Base-by-base conservation (phyloP, 164 flowering plant species). In the Platanus orientalis region DNA sequence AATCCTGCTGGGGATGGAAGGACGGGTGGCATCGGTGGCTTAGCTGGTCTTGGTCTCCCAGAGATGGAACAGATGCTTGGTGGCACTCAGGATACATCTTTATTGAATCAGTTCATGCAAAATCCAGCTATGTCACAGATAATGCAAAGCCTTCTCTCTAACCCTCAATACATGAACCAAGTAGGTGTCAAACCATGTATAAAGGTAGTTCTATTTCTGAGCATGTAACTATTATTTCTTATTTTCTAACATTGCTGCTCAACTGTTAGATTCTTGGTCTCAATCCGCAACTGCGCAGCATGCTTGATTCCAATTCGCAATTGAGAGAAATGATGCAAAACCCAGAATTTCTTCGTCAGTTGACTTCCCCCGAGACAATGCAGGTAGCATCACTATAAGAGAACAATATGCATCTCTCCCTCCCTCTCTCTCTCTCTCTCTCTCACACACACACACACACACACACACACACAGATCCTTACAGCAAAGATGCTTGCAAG, bases 91-190 rank as follows among this genome's bases (percentile, higher is more conserved):
- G 96, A 88, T 78, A 20, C 84, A 26, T 54, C 81, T 57, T 21
- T 40, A 20, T n/a, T 86, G 76, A 88, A 71, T 66, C 96, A 92
- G 75, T 28, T 89, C n/a, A 58, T 91, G 86, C 96, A 91, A 71
- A 92, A 83, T 71, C 99, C 99, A 53, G 93, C 90, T 45, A 58
- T 95, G 32, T 73, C 93, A 10, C 99, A 89, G 72, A 86, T 95
- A 83, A 83, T 87, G 89, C 97, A 91, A 67, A 79, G 74, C 70
- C 29, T 84, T 49, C 76, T 84, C 32, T 82, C 89, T 13, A 76
- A 84, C 50, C 89, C 89, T 52, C 84, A 84, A 59, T 79, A 82
- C 68, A 76, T 84, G 86, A 81, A 80, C 52, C 84, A 82, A 80
- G 89, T 82, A 67, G 9, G 17, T 30, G 19, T 49, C 27, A 36